Evolutionary conservation across 1,139 yeast species (phyloP).

Genomic region (Lodderomyces parapsilosis): DNA sequence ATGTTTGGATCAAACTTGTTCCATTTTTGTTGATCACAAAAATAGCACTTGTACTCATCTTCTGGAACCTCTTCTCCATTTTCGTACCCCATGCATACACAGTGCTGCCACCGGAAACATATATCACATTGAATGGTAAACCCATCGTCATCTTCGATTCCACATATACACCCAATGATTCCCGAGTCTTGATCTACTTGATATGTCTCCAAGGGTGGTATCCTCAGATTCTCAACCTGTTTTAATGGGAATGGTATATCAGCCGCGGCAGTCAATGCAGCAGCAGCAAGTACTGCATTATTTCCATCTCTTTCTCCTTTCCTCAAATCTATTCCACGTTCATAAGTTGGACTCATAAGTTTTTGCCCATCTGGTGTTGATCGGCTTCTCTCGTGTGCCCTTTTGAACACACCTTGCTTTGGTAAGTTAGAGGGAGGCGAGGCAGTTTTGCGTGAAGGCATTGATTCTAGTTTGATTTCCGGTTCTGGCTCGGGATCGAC

Average conservation of each 20-base stretch:
- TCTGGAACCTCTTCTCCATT: constrained; percentile 80
- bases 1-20: constrained; percentile 47
- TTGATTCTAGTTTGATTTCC: constrained; percentile 7
- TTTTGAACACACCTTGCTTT: constrained; percentile 14
- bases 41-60: constrained; percentile 72
- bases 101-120: constrained; percentile 94
- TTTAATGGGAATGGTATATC: constrained; percentile 58
- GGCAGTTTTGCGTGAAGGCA: constrained; percentile 9
- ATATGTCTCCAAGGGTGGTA: constrained; percentile 44
- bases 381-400: constrained; percentile 19
- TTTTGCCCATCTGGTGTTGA: constrained; percentile 21
- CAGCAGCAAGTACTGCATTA: constrained; percentile 67
- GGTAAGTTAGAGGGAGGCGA: constrained; percentile 9
- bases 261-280: constrained; percentile 72
- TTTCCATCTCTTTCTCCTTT: constrained; percentile 36
- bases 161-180: constrained; percentile 86
- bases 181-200: constrained; percentile 81
- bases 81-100: constrained; percentile 77
- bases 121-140: constrained; percentile 92
- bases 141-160: constrained; percentile 88
- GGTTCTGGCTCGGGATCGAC: constrained; percentile 8
- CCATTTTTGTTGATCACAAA: constrained; percentile 62
- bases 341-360: constrained; percentile 12
- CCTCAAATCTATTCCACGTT: constrained; percentile 45
- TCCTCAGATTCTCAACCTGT: constrained; percentile 4